phyloP scores from a whole-genome alignment of 208 protist genomes.

The Crithidia expoeki region DNA sequence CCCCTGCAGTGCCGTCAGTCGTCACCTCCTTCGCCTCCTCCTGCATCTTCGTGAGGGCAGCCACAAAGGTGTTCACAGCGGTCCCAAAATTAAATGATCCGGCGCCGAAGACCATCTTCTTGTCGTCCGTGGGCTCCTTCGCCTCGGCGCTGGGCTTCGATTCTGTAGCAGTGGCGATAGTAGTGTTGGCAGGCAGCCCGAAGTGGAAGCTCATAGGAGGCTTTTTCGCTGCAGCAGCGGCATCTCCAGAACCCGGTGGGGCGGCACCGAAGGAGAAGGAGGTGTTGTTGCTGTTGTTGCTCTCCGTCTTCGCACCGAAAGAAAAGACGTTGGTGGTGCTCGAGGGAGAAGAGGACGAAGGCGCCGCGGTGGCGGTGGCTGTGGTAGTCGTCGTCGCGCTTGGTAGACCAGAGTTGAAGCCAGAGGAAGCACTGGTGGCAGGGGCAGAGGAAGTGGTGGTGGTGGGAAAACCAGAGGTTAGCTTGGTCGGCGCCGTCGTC shows the following conservation, averaged over 20 bases:
- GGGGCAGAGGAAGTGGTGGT: neutral
- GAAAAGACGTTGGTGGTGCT: neutral
- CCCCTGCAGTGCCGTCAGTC: neutral
- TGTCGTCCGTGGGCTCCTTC: slow-evolving; percentile 3
- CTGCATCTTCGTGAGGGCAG: slow-evolving; percentile 66
- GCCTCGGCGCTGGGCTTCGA: neutral
- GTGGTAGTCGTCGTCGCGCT: neutral
- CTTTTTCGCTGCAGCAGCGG: neutral
- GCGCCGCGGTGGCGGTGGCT: neutral
- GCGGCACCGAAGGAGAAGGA: slow-evolving; percentile 19
- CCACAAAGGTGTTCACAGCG: slow-evolving; percentile 73
- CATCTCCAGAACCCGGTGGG: neutral
- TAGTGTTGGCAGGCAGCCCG: slow-evolving; percentile 4
- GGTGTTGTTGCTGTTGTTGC: neutral
- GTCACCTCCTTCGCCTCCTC: slow-evolving; percentile 29
- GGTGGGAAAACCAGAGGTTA: slow-evolving; percentile 29
- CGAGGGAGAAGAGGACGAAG: neutral
- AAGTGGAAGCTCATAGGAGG: slow-evolving; percentile 19
- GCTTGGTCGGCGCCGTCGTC: neutral
- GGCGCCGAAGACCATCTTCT: slow-evolving; percentile 38
- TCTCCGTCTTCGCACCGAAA: too few relatives aligned
- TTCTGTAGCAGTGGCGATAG: slow-evolving; percentile 2
- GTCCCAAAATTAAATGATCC: slow-evolving; percentile 64
- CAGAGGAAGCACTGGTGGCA: neutral
- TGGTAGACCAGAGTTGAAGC: slow-evolving; percentile 14